Percentiles rank a stretch among this genome's conserved stretches.
These are phyloP conservation scores for Thraustotheca clavata DNA, from an alignment of 352 stramenopile genomes.

Conservation along the genomic window DNA sequence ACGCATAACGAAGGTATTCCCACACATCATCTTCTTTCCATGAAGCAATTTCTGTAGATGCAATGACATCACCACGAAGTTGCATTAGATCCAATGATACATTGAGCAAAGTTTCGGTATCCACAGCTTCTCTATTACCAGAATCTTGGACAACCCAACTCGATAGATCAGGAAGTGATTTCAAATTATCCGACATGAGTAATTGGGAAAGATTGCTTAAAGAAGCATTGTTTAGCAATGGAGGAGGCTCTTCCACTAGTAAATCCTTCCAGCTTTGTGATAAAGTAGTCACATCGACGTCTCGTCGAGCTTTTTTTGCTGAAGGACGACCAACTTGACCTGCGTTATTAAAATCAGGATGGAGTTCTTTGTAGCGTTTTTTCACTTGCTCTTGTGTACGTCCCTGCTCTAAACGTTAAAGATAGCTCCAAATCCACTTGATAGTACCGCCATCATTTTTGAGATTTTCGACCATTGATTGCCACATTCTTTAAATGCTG, in stretches of 20 bases:
- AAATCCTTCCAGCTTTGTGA: not conserved
- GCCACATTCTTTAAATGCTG: constrained; percentile 84
- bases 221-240: not conserved
- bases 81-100: not conserved
- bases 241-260: not conserved
- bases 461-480: constrained; percentile 94
- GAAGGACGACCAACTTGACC: not conserved
- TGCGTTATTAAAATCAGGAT: constrained; percentile 46
- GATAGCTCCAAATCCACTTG: not conserved
- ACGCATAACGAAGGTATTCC: not conserved
- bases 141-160: not conserved
- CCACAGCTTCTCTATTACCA: not conserved
- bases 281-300: not conserved
- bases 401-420: constrained; percentile 35
- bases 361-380: constrained; percentile 64
- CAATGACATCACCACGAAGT: not conserved
- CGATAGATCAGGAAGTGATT: not conserved
- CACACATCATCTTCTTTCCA: constrained; percentile 2
- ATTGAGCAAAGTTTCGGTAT: not conserved
- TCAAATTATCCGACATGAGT: not conserved
- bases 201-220: not conserved
- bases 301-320: not conserved
- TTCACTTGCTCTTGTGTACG: constrained; percentile 85
- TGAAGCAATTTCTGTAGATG: not conserved
- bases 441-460: constrained; percentile 12